A percentile compares a stretch with the other conserved stretches of the same genome.
Evolutionary conservation across 306 rosid species (phyloP).

Genomic region (Styphnolobium japonicum): DNA sequence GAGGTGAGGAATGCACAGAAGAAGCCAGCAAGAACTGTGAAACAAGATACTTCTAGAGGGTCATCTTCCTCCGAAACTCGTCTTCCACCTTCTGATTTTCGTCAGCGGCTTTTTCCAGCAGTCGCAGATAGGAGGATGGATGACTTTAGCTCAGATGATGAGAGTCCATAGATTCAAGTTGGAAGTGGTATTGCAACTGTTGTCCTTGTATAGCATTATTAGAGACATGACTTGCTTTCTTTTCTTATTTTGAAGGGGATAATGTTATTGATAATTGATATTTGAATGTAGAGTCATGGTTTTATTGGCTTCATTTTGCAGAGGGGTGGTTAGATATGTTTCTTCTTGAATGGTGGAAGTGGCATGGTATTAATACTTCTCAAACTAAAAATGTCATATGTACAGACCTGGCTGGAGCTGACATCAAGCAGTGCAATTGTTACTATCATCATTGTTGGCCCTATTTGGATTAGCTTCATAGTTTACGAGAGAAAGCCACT

Average conservation of each 20-base stretch:
- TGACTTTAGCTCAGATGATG: slow-evolving; percentile 84
- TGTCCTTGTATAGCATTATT: slow-evolving; percentile 19
- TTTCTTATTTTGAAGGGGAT: neutral
- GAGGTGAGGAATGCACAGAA: slow-evolving; percentile 54
- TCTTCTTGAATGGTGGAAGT: slow-evolving; percentile 4
- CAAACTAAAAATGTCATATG: neutral
- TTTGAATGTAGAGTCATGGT: neutral
- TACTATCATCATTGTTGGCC: neutral
- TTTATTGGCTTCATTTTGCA: neutral
- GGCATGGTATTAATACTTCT: neutral
- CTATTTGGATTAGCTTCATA: neutral
- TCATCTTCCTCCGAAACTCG: slow-evolving; percentile 38
- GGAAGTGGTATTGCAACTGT: slow-evolving; percentile 27
- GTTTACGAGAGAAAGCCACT: neutral
- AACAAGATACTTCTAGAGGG: slow-evolving; percentile 35
- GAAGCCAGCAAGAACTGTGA: slow-evolving; percentile 35
- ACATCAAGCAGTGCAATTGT: neutral
- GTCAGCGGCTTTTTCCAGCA: slow-evolving; percentile 57
- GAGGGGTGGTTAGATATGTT: neutral
- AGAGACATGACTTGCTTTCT: neutral
- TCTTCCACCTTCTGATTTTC: slow-evolving; percentile 46
- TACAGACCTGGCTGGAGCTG: neutral
- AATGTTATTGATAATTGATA: slow-evolving; percentile 10
- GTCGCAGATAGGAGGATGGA: slow-evolving; percentile 56
- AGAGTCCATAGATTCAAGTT: slow-evolving; percentile 54